Evolutionary conservation across 2,329 filamentous ascomycete species (phyloP).

Genomic region (Stemphylium vesicarium): DNA sequence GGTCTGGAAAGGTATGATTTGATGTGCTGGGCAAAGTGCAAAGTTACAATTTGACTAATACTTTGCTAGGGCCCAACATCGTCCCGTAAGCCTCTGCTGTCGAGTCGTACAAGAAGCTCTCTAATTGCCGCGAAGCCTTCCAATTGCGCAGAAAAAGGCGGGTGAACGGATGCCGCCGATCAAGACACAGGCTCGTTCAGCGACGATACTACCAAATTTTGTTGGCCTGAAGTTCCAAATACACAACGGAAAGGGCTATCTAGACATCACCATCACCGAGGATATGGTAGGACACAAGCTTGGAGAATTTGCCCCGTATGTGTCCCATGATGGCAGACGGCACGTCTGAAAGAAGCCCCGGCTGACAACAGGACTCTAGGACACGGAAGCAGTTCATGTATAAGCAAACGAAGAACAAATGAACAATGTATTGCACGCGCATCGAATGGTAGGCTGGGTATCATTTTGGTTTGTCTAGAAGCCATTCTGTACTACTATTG

Average conservation of each 20-base stretch:
- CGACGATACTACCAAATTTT: constrained; percentile 91
- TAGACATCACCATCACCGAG: constrained; percentile 83
- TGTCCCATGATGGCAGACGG: not conserved
- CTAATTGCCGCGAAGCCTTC: constrained; percentile 57
- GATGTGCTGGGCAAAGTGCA: constrained; percentile 41
- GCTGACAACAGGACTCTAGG: constrained; percentile 49
- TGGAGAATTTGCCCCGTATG: constrained; percentile 88
- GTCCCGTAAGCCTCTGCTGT: constrained; percentile 64
- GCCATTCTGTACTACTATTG: constrained; percentile 41
- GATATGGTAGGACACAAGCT: constrained; percentile 97
- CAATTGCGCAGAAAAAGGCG: constrained; percentile 65
- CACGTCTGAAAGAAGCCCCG: not conserved
- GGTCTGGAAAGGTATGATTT: constrained; percentile 82
- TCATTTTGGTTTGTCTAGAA: constrained; percentile 39
- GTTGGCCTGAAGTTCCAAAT: constrained; percentile 89
- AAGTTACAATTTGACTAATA: constrained; percentile 55
- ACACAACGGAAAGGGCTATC: constrained; percentile 88
- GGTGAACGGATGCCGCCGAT: constrained; percentile 74
- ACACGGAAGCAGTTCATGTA: constrained; percentile 72
- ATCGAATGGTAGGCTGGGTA: constrained; percentile 47
- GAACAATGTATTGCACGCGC: constrained; percentile 32
- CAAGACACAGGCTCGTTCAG: constrained; percentile 83
- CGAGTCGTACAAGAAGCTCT: constrained; percentile 6
- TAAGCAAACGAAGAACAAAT: constrained; percentile 75
- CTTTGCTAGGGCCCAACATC: constrained; percentile 68